Evolutionary conservation across 2,329 filamentous ascomycete species (phyloP), one percentile per base, ranked within the genome.

Genomic region (Emmonsiellopsis sp.): DNA sequence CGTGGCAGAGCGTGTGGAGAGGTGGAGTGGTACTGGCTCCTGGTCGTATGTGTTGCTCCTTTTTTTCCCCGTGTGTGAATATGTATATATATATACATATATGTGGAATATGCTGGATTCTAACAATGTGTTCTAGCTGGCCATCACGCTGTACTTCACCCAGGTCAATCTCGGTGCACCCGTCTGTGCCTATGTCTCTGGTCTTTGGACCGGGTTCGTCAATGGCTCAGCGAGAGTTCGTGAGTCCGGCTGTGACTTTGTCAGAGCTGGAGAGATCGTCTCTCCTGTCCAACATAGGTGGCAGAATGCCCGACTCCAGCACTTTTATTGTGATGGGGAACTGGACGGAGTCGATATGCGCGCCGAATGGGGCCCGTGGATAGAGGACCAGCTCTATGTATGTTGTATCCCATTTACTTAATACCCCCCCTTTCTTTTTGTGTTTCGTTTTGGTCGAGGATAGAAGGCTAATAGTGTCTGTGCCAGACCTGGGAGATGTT

Each of bases 401-500:
- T 42, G 44, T 53, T 42, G 6, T 13, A 13, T 8, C n/a, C 17
- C 43, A 6, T 13, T 46, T 46, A 8, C 17, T 13, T 31, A 9
- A 13, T 5, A 44, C 27, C n/a, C n/a, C 27, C 27, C 8, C 34
- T 51, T 51, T 37, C 10, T 31, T 17, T 36, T 33, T 45, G 27
- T 11, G 31, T 43, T 31, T 8, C 32, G 11, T 45, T 32, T 3
- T 32, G 11, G 27, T 27, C 2, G 9, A 9, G 11, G 7, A 13
- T 11, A 32, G 2, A 11, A 32, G 32, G 32, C 42, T 44, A 11
- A 44, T 32, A n/a, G 5, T 21, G 21, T 33, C 21, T 7, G 1
- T 34, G 4, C 21, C n/a, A 53, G 51, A 39, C 43, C 31, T 39
- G 43, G 31, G 51, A 53, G 17, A 48, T 40, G 17, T 47, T 53